These are phyloP conservation scores for Solidago caesia DNA, from an alignment of 129 eudicot species.

Conservation along the genomic window DNA sequence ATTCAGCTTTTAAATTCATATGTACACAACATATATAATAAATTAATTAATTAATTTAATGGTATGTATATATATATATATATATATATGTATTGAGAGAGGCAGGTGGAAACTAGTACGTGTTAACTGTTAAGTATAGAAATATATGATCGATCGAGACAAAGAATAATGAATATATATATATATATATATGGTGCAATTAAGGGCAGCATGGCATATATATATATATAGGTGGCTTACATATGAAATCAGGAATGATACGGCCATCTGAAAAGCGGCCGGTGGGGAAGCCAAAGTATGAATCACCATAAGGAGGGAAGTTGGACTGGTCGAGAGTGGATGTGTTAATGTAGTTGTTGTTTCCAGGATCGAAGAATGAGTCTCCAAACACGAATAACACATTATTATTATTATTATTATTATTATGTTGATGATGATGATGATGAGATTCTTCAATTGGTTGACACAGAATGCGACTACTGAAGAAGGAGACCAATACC, in stretches of 20 bases:
- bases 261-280: constrained; percentile 72
- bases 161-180: background rate
- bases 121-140: too few species aligned
- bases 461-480: too few species aligned
- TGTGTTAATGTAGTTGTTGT: constrained; percentile 59
- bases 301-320: constrained; percentile 53
- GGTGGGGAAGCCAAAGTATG: constrained; percentile 53
- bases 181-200: too few species aligned
- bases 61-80: background rate
- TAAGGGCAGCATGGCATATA: too few species aligned
- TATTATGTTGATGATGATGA: background rate
- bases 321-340: constrained; percentile 47
- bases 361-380: constrained; percentile 54
- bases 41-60: background rate
- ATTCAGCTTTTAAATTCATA: constrained; percentile 33
- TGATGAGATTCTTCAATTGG: too few species aligned
- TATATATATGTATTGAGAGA: too few species aligned
- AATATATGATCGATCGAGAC: too few species aligned
- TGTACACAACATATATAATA: background rate
- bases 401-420: background rate
- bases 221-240: constrained; percentile 16
- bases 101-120: too few species aligned
- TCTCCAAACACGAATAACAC: constrained; percentile 50
- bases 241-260: constrained; percentile 56
- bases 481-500: too few species aligned